A percentile compares a stretch with the other conserved stretches of the same genome.
Evolutionary conservation across 2,329 filamentous ascomycete genomes (phyloP).

Genomic region (Clonostachys rhizophaga): DNA sequence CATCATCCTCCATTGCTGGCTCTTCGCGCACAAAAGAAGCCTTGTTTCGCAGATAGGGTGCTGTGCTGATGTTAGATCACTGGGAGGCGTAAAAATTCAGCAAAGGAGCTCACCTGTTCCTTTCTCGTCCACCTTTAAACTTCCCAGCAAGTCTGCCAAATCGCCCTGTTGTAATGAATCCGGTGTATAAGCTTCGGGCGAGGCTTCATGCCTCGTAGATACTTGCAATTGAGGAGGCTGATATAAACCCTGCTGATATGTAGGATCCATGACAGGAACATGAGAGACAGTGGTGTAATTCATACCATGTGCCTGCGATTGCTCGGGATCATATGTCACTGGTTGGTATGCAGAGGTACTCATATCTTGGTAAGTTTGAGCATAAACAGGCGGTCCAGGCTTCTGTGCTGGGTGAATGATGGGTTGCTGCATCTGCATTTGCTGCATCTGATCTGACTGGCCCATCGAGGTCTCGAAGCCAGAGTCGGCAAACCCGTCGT

Average conservation of each 20-base stretch:
- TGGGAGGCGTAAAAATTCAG: neutral
- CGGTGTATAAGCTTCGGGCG: constrained; percentile 48
- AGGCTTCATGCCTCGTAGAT: constrained; percentile 19
- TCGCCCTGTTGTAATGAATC: constrained; percentile 66
- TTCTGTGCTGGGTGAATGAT: constrained; percentile 36
- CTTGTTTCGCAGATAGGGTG: constrained; percentile 77
- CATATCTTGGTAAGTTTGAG: constrained; percentile 41
- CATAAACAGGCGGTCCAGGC: constrained; percentile 37
- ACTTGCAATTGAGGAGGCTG: constrained; percentile 40
- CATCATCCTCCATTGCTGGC: constrained; percentile 63
- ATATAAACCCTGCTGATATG: constrained; percentile 29
- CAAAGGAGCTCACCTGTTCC: constrained; percentile 64
- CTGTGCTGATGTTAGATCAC: constrained; percentile 33
- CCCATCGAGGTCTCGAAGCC: constrained; percentile 22
- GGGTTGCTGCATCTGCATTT: constrained; percentile 42
- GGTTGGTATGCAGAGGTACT: constrained; percentile 37
- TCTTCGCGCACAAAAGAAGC: constrained; percentile 44
- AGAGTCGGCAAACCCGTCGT: constrained; percentile 41
- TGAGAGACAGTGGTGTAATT: constrained; percentile 49
- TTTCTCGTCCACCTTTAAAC: constrained; percentile 80
- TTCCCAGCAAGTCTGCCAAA: constrained; percentile 76
- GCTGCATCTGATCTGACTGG: constrained; percentile 32
- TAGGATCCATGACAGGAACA: constrained; percentile 43
- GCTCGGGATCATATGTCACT: constrained; percentile 39
- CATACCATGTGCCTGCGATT: constrained; percentile 36